Conservation (phyloP, 75 land plant genomes). For the Pinus tabuliformis region DNA sequence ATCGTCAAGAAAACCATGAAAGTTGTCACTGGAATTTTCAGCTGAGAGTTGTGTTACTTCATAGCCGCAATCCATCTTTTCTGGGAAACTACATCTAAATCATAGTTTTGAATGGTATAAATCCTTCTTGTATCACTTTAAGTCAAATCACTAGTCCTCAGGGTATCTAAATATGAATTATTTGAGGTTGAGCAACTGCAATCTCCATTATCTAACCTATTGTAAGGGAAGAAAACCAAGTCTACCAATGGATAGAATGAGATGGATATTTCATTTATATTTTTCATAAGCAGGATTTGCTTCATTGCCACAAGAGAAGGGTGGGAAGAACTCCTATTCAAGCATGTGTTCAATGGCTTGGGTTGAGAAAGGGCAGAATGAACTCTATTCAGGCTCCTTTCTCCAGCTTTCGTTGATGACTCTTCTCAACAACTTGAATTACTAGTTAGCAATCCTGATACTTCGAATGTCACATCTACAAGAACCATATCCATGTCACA, state of each 20-base stretch:
- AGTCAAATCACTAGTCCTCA: background rate
- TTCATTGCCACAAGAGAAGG: background rate
- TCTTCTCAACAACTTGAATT: slow-evolving; percentile 1
- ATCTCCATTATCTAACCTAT: background rate
- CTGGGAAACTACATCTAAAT: too few species aligned
- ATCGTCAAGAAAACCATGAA: too few species aligned
- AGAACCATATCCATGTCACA: background rate
- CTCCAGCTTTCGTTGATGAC: background rate
- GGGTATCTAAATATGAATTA: background rate
- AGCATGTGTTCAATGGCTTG: background rate
- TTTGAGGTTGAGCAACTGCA: background rate
- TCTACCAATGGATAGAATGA: background rate
- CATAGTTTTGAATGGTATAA: too few species aligned
- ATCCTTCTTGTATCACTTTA: background rate
- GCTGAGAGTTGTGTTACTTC: too few species aligned
- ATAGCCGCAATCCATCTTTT: too few species aligned
- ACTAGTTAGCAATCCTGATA: background rate
- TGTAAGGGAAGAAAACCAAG: too few species aligned
- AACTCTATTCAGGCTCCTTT: background rate
- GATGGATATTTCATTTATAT: background rate
- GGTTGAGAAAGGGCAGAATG: background rate
- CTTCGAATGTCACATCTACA: slow-evolving; percentile 3
- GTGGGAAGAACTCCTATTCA: background rate
- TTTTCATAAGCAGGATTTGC: background rate
- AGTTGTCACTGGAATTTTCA: too few species aligned